Base-by-base conservation (phyloP, 202 grass and related monocot species). In the Tripidium arundinaceum region DNA sequence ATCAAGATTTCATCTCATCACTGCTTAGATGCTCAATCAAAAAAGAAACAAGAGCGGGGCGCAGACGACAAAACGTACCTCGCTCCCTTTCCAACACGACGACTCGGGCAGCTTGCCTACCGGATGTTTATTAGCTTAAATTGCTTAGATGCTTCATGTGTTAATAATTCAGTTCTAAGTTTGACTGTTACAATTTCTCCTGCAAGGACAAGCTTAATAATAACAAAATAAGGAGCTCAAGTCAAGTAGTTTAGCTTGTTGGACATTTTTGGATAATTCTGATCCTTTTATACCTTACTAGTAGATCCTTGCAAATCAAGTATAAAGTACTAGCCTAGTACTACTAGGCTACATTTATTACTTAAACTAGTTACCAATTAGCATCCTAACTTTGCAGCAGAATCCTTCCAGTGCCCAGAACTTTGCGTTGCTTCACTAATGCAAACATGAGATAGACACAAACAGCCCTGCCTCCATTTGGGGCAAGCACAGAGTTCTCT, bases 401-500 rank as follows among this genome's bases (percentile, higher is more conserved):
- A 79, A 68, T 15, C 21, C 41, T 55, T 27, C 47, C 55, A 65
- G 8, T 41, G 19, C 62, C 68, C 34, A 65, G 34, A 81, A 8
- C 11, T 78, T 59, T 41, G 43, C 41, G 45, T 29, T 74, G 46
- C 19, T 74, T 65, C 47, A 65, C 27, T 43, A 61, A 9, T 4
- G 4, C 5, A 60, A 76, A 61, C 37, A 72, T 28, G 38, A 13
- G 45, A 76, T n/a, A 27, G 65, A 31, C 54, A 40, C 39, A 72
- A 85, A 81, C 58, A 72, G 46, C 72, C 65, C 72, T 26, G 65
- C 87, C 77, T 81, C 72, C 77, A 65, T 77, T 81, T 19, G 87
- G 81, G 82, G 77, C 81, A 81, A 66, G 45, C 82, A 77, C 31
- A 33, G 72, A 33, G 72, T 77, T 85, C 76, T 85, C 70, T 81